Evolutionary conservation across 202 grass and related monocot genomes (phyloP).

Genomic region (Panicum hallii): DNA sequence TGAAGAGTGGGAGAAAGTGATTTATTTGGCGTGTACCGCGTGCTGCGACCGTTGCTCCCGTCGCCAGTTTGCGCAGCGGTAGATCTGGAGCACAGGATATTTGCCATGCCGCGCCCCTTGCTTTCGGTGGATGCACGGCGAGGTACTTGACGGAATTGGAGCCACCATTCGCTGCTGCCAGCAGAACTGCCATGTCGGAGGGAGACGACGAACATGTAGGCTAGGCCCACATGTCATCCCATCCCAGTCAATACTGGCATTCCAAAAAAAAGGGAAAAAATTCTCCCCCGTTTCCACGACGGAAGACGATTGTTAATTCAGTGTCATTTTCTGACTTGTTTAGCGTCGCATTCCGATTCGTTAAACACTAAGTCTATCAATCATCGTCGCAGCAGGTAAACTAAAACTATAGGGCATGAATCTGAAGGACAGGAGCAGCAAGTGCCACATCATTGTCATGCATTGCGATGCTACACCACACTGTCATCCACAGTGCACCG

Average conservation of each 20-base stretch:
- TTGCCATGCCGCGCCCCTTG: not conserved
- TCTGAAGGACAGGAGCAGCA: not conserved
- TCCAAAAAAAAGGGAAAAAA: not conserved
- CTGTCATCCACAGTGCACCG: slow-evolving; percentile 35
- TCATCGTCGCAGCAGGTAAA: not conserved
- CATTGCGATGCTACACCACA: not conserved
- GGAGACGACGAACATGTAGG: not conserved
- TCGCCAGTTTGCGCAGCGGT: slow-evolving; percentile 5
- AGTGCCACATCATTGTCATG: not conserved
- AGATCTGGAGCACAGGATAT: slow-evolving; percentile 25
- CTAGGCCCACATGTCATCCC: not conserved
- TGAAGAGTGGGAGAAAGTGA: not conserved
- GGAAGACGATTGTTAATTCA: not conserved
- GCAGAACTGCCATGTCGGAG: not conserved
- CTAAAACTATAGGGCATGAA: not conserved
- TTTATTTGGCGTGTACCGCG: slow-evolving; percentile 28
- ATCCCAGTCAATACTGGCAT: not conserved
- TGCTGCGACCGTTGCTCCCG: slow-evolving; percentile 17
- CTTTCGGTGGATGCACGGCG: not conserved
- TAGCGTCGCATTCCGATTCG: not conserved
- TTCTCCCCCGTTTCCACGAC: no score
- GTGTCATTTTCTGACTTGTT: not conserved
- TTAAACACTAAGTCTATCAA: no score
- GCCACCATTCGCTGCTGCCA: not conserved
- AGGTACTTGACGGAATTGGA: slow-evolving; percentile 17